These are phyloP conservation scores for Cutaneotrichosporon mucoides DNA, from an alignment of 1,284 basidiomycete genomes.

Conservation along the genomic window DNA sequence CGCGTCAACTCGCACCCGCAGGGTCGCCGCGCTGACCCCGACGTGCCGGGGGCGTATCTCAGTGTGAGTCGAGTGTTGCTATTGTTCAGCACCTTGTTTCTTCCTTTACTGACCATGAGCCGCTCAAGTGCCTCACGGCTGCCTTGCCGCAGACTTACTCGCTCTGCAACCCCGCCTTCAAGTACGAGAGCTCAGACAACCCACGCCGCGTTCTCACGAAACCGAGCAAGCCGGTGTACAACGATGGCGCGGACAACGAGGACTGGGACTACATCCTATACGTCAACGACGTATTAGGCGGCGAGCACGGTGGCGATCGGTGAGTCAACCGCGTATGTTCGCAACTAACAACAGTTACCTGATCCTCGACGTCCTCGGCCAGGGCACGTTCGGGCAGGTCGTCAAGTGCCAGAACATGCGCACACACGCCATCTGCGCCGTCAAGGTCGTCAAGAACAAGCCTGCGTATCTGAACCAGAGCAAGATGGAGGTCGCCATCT, in stretches of 20 bases:
- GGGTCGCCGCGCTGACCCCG: constrained; percentile 44
- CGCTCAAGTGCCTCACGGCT: constrained; percentile 79
- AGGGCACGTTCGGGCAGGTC: constrained; percentile 98
- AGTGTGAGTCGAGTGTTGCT: constrained; percentile 34
- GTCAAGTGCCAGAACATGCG: constrained; percentile 99
- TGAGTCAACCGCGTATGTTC: not conserved
- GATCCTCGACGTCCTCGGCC: constrained; percentile 95
- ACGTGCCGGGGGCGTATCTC: constrained; percentile 40
- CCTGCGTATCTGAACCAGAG: constrained; percentile 99
- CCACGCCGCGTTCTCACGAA: constrained; percentile 91
- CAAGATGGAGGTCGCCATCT: constrained; percentile 99
- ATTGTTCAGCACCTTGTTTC: not conserved
- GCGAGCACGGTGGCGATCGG: constrained; percentile 80
- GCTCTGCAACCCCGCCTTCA: constrained; percentile 86
- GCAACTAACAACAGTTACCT: constrained; percentile 57
- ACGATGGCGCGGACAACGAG: constrained; percentile 94
- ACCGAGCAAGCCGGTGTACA: constrained; percentile 86
- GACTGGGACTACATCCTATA: constrained; percentile 97
- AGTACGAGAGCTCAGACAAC: constrained; percentile 87
- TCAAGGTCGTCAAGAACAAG: constrained; percentile 99
- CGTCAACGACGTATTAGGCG: constrained; percentile 91
- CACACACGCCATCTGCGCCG: constrained; percentile 95
- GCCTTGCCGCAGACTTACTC: constrained; percentile 82
- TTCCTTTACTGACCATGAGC: constrained; percentile 52
- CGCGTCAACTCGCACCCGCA: constrained; percentile 30